These are phyloP conservation scores for Tetrahymena thermophila DNA, from an alignment of 73 alveolate species.

Conservation along the genomic window DNA sequence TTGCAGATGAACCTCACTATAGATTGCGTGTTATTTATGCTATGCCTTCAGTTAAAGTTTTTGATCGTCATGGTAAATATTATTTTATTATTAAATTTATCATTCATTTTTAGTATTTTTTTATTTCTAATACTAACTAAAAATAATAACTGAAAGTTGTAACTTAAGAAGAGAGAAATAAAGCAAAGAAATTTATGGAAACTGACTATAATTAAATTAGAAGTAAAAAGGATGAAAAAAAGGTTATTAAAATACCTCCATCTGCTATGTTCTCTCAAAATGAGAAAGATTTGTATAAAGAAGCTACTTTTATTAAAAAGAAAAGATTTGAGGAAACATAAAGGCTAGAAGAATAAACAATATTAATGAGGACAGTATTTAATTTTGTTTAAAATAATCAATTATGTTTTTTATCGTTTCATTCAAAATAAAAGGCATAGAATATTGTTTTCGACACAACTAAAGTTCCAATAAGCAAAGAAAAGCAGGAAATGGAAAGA, in stretches of 20 bases:
- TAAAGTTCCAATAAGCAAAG: slow-evolving; percentile 66
- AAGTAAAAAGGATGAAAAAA: slow-evolving; percentile 51
- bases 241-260: slow-evolving; percentile 48
- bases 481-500: slow-evolving; percentile 65
- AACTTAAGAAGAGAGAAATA: slow-evolving; percentile 77
- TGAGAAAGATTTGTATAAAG: slow-evolving; percentile 81
- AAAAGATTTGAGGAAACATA: slow-evolving; percentile 39
- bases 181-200: slow-evolving; percentile 65
- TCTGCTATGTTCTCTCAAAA: slow-evolving; percentile 65
- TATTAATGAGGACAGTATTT: slow-evolving; percentile 1
- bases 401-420: slow-evolving; percentile 33
- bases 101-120: background rate
- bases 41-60: slow-evolving; percentile 70
- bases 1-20: slow-evolving; percentile 95
- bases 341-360: slow-evolving; percentile 39
- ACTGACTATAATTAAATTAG: slow-evolving; percentile 34
- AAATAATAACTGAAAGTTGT: slow-evolving; percentile 29
- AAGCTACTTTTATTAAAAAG: slow-evolving; percentile 59
- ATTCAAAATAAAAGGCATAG: slow-evolving; percentile 51
- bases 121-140: background rate
- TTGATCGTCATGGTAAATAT: slow-evolving; percentile 76
- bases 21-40: slow-evolving; percentile 84
- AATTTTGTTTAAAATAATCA: background rate
- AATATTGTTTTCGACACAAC: slow-evolving; percentile 59
- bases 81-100: background rate